phyloP scores from a whole-genome alignment of 192 early-diverging fungal species.

The Chytriomyces sp. region DNA sequence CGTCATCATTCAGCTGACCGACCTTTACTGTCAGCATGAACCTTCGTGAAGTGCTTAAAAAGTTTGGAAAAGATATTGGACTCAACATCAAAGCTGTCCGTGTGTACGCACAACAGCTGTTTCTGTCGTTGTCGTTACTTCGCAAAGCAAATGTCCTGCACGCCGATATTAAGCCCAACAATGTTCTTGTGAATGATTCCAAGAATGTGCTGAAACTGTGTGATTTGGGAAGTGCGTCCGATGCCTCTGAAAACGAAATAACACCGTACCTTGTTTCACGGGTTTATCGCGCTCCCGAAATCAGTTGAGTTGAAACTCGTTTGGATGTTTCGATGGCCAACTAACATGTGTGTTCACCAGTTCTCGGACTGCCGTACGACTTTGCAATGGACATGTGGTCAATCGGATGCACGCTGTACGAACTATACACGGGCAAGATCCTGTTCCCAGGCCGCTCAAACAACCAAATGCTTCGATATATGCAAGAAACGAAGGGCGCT shows the following conservation, averaged over 20 bases:
- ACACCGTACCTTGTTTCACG: slow-evolving; percentile 95
- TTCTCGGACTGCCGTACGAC: slow-evolving; percentile 90
- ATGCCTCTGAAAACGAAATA: slow-evolving; percentile 86
- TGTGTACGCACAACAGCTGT: slow-evolving; percentile 88
- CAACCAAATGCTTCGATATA: slow-evolving; percentile 93
- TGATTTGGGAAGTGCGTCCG: slow-evolving; percentile 92
- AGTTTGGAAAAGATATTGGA: slow-evolving; percentile 92
- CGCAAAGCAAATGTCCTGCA: slow-evolving; percentile 85
- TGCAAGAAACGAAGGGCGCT: slow-evolving; percentile 93
- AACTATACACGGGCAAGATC: slow-evolving; percentile 94
- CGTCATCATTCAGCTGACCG: neutral
- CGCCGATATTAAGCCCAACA: slow-evolving; percentile 98
- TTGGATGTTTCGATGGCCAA: neutral
- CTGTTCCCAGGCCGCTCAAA: slow-evolving; percentile 92
- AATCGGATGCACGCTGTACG: slow-evolving; percentile 92
- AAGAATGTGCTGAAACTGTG: slow-evolving; percentile 86
- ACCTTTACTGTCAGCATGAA: slow-evolving; percentile 68
- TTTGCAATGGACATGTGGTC: slow-evolving; percentile 94
- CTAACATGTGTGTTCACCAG: slow-evolving; percentile 35
- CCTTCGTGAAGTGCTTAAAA: slow-evolving; percentile 89
- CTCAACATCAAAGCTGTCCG: slow-evolving; percentile 93
- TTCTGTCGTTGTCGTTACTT: slow-evolving; percentile 81
- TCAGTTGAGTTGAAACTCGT: slow-evolving; percentile 60
- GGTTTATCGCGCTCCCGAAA: slow-evolving; percentile 97
- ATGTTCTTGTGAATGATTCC: slow-evolving; percentile 85